Evolutionary conservation across 306 rosid genomes (phyloP), one percentile per base, ranked within the genome.

Genomic region (Hylodesmum podocarpum): DNA sequence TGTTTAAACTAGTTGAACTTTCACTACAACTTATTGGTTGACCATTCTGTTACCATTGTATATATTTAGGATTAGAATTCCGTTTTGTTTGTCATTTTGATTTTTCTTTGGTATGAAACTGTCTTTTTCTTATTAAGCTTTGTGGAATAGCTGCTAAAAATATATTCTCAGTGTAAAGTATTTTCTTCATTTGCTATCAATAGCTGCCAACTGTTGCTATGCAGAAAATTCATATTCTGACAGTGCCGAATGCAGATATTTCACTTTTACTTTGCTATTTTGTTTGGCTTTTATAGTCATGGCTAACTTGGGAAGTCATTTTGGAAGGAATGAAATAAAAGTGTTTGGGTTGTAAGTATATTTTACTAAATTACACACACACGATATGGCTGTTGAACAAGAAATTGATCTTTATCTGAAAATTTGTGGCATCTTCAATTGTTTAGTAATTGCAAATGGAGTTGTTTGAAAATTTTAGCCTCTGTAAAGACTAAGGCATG

Each of bases 171-270:
- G 33, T 33, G 28, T 36, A 72, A 59, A 59, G 51, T 36, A 34
- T 7, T 25, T 70, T 58, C 65, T 22, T 39, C 50, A 72, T 37
- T 24, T 62, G 37, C n/a, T 37, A 28, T 58, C 12, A 5, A 47
- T 58, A 12, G 22, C 58, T 44, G 62, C 65, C 44, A 28, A 8
- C 41, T 27, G 57, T 18, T 76, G 16, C 43, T 51, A n/a, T 16
- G 67, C 24, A 15, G 21, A 43, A 78, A 61, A 78, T 64, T 21
- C 57, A 18, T 55, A 47, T 43, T 67, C 29, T 78, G 81, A 10
- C 29, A 63, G 34, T 70, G 41, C 13, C 1, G 28, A 14, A 47
- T 70, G 41, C 13, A 1, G 28, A 14, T 71, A 71, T 37, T 78
- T 70, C 34, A 33, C 22, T 61, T 40, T 36, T 49, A 16, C 54